Evolutionary conservation across 2,329 filamentous ascomycete species (phyloP).

Genomic region (Cercospora brassicicola): DNA sequence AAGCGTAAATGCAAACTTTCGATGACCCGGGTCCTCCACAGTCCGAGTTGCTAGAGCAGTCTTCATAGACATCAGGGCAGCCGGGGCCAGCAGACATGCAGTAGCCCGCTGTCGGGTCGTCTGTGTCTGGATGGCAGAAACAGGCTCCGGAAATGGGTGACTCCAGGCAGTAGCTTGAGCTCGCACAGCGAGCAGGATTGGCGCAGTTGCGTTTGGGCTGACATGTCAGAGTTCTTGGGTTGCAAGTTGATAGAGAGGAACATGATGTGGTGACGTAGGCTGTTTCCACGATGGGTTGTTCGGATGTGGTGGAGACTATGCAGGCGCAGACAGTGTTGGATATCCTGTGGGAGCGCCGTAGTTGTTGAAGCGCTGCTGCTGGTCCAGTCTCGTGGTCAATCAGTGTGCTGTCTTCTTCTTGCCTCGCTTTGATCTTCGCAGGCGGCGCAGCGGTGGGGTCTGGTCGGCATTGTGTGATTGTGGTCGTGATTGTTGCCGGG

Average conservation of each 20-base stretch:
- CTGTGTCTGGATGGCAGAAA: conserved; percentile 25
- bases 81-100: conserved; percentile 23
- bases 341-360: background rate
- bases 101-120: conserved; percentile 19
- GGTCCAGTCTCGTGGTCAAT: background rate
- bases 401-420: background rate
- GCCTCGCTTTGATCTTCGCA: background rate
- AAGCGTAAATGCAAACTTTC: conserved; percentile 24
- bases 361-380: conserved; percentile 2
- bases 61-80: conserved; percentile 22
- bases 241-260: conserved; percentile 7
- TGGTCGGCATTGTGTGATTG: conserved; percentile 14
- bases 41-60: conserved; percentile 21
- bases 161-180: conserved; percentile 20
- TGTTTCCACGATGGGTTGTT: background rate
- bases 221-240: conserved; percentile 8
- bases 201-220: conserved; percentile 18
- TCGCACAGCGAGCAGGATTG: conserved; percentile 22
- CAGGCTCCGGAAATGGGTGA: conserved; percentile 15
- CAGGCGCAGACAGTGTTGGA: conserved; percentile 13
- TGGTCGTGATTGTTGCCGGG: conserved; percentile 8
- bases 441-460: background rate
- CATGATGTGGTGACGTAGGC: conserved; percentile 1
- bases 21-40: conserved; percentile 13
- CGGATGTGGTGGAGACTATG: conserved; percentile 2